phyloP scores from a whole-genome alignment of 83 land plant genomes.

The Diphasiastrum complanatum region DNA sequence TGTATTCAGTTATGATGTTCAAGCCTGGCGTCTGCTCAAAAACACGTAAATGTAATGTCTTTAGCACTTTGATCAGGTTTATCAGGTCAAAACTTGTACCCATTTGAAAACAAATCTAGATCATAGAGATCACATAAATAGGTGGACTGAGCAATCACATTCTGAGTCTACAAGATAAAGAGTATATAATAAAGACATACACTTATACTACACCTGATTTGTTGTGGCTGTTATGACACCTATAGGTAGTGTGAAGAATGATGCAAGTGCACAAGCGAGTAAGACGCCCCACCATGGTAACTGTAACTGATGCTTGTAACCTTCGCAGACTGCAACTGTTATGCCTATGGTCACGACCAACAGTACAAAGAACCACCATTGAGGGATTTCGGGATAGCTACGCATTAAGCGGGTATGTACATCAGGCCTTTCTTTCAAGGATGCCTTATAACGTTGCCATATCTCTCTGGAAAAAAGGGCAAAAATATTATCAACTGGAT shows the following conservation, averaged over 20 bases:
- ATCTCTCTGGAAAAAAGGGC: slow-evolving; percentile 39
- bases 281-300: slow-evolving; percentile 89
- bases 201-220: background rate
- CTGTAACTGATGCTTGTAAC: slow-evolving; percentile 55
- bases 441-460: slow-evolving; percentile 40
- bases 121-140: too few relatives aligned
- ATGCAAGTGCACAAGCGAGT: slow-evolving; percentile 65
- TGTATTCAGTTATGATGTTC: background rate
- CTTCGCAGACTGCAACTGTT: slow-evolving; percentile 36
- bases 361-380: slow-evolving; percentile 59
- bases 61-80: background rate
- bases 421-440: slow-evolving; percentile 48
- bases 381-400: slow-evolving; percentile 55
- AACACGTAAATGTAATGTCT: background rate
- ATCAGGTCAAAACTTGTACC: too few relatives aligned
- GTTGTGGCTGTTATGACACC: background rate
- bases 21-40: background rate
- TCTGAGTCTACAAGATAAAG: too few relatives aligned
- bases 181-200: too few relatives aligned
- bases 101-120: too few relatives aligned
- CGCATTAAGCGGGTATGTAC: slow-evolving; percentile 72
- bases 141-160: too few relatives aligned
- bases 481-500: background rate
- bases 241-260: background rate
- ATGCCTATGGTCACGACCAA: slow-evolving; percentile 37